Conservation (phyloP, 495 filamentous ascomycete genomes). For the Aspergillus asperescens region DNA sequence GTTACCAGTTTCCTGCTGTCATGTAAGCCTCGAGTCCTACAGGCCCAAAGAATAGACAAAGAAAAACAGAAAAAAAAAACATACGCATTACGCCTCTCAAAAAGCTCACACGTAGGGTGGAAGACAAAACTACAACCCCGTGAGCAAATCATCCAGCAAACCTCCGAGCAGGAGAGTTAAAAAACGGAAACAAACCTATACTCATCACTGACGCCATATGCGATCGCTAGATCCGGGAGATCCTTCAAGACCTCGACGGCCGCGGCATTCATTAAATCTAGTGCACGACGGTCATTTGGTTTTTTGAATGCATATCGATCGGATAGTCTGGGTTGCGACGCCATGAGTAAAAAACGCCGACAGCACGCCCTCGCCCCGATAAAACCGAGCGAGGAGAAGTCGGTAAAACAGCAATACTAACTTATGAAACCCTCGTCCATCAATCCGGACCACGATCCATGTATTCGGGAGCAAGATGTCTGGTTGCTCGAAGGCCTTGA, state of each 20-base stretch:
- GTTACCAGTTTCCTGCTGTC: conserved; percentile 72
- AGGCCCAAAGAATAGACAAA: too few species aligned
- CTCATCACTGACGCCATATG: conserved; percentile 91
- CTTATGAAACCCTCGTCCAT: conserved; percentile 91
- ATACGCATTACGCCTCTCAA: conserved; percentile 81
- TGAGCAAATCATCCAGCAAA: not conserved
- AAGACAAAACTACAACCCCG: conserved; percentile 68
- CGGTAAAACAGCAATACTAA: conserved; percentile 34
- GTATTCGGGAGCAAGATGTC: conserved; percentile 80
- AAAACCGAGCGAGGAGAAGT: not conserved
- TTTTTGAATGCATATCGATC: conserved; percentile 79
- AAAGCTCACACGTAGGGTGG: conserved; percentile 70
- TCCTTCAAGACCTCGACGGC: conserved; percentile 79
- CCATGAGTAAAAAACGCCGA: not conserved
- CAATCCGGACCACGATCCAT: conserved; percentile 88
- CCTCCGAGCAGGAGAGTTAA: not conserved
- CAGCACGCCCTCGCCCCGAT: not conserved
- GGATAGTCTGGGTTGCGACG: conserved; percentile 54
- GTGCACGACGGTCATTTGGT: conserved; percentile 82
- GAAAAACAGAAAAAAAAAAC: conserved; percentile 13
- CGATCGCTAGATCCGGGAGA: conserved; percentile 76
- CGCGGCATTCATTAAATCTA: conserved; percentile 92
- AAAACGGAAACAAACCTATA: conserved; percentile 56
- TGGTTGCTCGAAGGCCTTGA: conserved; percentile 77
- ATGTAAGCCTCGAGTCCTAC: too few species aligned